A percentile compares a stretch with the other conserved stretches of the same genome.
These are phyloP conservation scores for Paradendryphiella salina DNA, from an alignment of 2,329 filamentous ascomycete species.

Conservation along the genomic window DNA sequence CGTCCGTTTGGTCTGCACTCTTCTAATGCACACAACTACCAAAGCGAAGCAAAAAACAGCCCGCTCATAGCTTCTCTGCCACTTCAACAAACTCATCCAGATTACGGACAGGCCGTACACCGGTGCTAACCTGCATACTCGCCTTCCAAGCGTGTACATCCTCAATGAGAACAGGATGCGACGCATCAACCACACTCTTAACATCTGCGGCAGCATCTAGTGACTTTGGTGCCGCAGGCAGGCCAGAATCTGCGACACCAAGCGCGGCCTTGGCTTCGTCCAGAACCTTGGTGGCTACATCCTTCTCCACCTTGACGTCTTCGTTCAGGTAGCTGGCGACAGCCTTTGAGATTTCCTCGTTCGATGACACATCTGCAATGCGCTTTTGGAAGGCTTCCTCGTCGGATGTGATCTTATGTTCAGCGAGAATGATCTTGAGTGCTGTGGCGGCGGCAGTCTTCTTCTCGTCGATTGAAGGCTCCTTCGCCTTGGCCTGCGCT, in stretches of 20 bases:
- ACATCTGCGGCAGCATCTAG: constrained; percentile 27
- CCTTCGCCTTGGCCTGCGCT: constrained; percentile 63
- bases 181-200: constrained; percentile 31
- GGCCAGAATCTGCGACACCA: constrained; percentile 38
- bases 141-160: constrained; percentile 84
- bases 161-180: constrained; percentile 64
- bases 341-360: constrained; percentile 54
- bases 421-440: constrained; percentile 51
- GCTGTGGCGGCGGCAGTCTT: constrained; percentile 43
- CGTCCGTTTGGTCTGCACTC: neutral
- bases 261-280: constrained; percentile 56
- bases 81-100: constrained; percentile 82
- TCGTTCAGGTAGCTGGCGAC: constrained; percentile 55
- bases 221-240: constrained; percentile 50
- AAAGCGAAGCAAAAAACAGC: neutral
- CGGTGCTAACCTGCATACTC: constrained; percentile 70
- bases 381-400: constrained; percentile 48
- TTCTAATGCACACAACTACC: neutral
- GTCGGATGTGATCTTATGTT: constrained; percentile 53
- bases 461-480: constrained; percentile 48
- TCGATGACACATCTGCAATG: constrained; percentile 53
- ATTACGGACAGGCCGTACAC: constrained; percentile 72
- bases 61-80: constrained; percentile 25
- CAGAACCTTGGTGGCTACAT: constrained; percentile 55
- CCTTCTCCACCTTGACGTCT: constrained; percentile 53